Base-by-base conservation (phyloP, 352 stramenopile species). In the Ophiocytium majus region DNA sequence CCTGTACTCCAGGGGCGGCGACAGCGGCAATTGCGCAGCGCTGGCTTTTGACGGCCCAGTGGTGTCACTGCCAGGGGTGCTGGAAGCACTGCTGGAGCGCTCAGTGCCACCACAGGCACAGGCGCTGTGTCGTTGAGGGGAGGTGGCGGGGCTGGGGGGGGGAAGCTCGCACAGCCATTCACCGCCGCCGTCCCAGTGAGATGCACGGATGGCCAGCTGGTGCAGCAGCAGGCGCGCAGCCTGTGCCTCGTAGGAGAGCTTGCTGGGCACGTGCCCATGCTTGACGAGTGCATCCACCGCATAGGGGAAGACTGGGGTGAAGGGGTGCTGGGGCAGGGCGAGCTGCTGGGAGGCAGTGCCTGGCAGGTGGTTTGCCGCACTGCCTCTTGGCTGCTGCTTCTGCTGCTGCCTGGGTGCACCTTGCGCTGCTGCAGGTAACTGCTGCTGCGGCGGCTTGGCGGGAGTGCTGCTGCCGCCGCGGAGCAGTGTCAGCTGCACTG, bases 231-330 rank as follows among this genome's bases (percentile, higher is more conserved):
- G 66, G 5, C 35, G 32, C 35, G 66, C 66, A 5, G 32, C 35
- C 35, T 78, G 66, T 43, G 66, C 66, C 35, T 78, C 66, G 66
- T 78, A 78, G 5, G 66, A 78, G 5, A 78, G 66, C 66, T 43
- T 78, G 32, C 5, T 43, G 5, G 66, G 17, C 66, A 78, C 66
- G 32, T 43, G 32, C 35, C 35, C 35, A 78, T 78, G 66, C 35
- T 14, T 5, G 5, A 78, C 66, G 5, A 78, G 35, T 14, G 35
- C 35, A 5, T 78, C 35, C 32, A 43, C 35, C 66, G 14, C 14
- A 14, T 78, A 14, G 14, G 32, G 32, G 14, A 78, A 78, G 5
- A 43, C 32, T 14, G 66, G 66, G 5, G 66, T 78, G 66, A 5
- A 78, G 5, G 66, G 66, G 5, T 17, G 14, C 66, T 10, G 14